phyloP scores from a whole-genome alignment of 345 rosid species.

The Salix koriyanagi region DNA sequence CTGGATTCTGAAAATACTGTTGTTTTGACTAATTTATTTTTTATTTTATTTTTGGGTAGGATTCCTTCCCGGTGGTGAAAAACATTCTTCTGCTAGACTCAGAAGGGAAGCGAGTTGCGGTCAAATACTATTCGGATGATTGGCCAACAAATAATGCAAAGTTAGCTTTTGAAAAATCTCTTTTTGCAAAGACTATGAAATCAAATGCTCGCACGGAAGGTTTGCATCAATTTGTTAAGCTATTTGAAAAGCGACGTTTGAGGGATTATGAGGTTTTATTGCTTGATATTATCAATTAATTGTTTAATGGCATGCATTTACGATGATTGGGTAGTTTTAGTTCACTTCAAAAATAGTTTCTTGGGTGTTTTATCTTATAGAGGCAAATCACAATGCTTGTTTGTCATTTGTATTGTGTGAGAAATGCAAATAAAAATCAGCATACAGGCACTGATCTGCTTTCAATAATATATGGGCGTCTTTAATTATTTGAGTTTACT shows the following conservation, averaged over 20 bases:
- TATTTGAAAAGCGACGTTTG: not conserved
- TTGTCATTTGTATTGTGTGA: not conserved
- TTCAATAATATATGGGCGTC: not conserved
- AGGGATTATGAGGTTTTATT: not conserved
- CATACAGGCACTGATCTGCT: not conserved
- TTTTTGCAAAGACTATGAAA: slow-evolving; percentile 73
- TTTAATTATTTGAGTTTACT: not conserved
- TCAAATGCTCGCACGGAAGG: slow-evolving; percentile 90
- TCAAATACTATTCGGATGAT: slow-evolving; percentile 83
- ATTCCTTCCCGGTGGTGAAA: slow-evolving; percentile 69
- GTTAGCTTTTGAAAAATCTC: slow-evolving; percentile 63
- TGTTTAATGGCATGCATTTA: not conserved
- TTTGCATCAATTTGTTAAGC: slow-evolving; percentile 1
- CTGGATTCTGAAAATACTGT: not conserved
- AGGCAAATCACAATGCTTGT: not conserved
- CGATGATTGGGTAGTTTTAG: not conserved
- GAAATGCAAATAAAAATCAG: not conserved
- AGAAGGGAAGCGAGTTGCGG: slow-evolving; percentile 90
- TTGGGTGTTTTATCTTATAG: no score
- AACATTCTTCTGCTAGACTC: slow-evolving; percentile 90
- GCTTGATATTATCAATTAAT: not conserved
- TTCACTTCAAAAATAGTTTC: not conserved
- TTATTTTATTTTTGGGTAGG: slow-evolving; percentile 33
- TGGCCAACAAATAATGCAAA: slow-evolving; percentile 77
- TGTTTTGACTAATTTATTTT: not conserved